Base-by-base conservation (phyloP, 108 stramenopile genomes). In the Nitzschia sp. region DNA sequence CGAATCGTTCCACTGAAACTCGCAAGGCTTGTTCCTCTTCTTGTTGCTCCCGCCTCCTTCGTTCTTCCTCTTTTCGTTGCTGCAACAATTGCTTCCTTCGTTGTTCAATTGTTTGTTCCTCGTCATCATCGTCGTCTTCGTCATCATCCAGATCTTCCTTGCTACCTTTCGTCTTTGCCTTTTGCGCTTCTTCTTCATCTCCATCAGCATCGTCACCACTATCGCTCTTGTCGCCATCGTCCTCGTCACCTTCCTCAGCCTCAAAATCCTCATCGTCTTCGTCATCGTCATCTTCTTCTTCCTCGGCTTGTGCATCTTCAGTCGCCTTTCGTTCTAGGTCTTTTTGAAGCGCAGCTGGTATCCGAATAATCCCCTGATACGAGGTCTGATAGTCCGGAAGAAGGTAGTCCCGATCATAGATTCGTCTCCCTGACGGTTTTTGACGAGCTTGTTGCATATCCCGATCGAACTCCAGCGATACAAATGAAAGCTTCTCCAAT, bases 1-100 rank as follows among this genome's bases (percentile, higher is more conserved):
- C 74, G 75, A 98, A 97, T 11, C 98, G 80, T 74, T 98, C 98
- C 24, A 88, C 88, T 11, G 93, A 94, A 27, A 97, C 59, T 19
- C 69, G 61, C 21, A 97, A 59, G 9, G 87, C 81, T 76, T 95
- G 94, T 11, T 85, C 82, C 68, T 94, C 92, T 9, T 61, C 76
- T 27, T 88, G 82, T 51, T 79, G 69, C 34, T 79, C 68, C 53
- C 78, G 74, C 17, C 78, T 76, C 38, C 80, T 77, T 38, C 75
- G 82, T 54, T 89, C 85, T 68, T 90, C 87, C 64, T 82, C 81
- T 51, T 79, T 77, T 35, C 85, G 76, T 77, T 88, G 76, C 59
- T 64, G 58, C 49, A 88, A 71, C 15, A 92, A 28, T 28, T 87
- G 76, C 53, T 78, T 68, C 45, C 87, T 77, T 27, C 75, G 73